A percentile compares a stretch with the other conserved stretches of the same genome.
phyloP scores from a whole-genome alignment of 495 filamentous ascomycete species.

The Penicillium angulare region DNA sequence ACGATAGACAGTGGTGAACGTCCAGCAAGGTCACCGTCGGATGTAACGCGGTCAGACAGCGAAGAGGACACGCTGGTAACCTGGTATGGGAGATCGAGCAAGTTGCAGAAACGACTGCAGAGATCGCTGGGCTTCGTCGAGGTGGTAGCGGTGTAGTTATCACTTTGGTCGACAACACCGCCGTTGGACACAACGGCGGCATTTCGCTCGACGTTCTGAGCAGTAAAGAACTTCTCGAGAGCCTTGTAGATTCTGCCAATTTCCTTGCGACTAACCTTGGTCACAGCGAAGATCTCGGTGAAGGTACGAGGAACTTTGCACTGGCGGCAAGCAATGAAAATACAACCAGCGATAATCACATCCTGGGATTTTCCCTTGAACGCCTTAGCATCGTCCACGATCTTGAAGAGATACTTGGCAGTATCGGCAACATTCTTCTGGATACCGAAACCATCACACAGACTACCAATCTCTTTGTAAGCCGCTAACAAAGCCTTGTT shows the following conservation, averaged over 20 bases:
- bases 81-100: slow-evolving; percentile 65
- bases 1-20: slow-evolving; percentile 93
- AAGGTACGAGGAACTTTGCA: slow-evolving; percentile 84
- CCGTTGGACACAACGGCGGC: slow-evolving; percentile 47
- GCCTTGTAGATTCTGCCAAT: slow-evolving; percentile 94
- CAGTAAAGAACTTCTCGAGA: slow-evolving; percentile 79
- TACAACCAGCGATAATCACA: slow-evolving; percentile 89
- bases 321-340: slow-evolving; percentile 96
- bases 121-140: slow-evolving; percentile 83
- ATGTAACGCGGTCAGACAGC: slow-evolving; percentile 70
- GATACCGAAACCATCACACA: slow-evolving; percentile 83
- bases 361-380: slow-evolving; percentile 96
- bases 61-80: slow-evolving; percentile 70
- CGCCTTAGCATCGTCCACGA: slow-evolving; percentile 83
- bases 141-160: slow-evolving; percentile 68
- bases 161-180: slow-evolving; percentile 45
- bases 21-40: slow-evolving; percentile 76
- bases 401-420: slow-evolving; percentile 91
- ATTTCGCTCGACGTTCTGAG: slow-evolving; percentile 54
- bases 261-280: slow-evolving; percentile 94
- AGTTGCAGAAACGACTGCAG: slow-evolving; percentile 83
- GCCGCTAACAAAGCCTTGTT: slow-evolving; percentile 76
- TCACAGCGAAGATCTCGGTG: slow-evolving; percentile 85
- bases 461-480: slow-evolving; percentile 84
- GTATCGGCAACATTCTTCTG: slow-evolving; percentile 76